Conservation (phyloP, 108 stramenopile species). For the Pseudonitzschia multistriata region DNA sequence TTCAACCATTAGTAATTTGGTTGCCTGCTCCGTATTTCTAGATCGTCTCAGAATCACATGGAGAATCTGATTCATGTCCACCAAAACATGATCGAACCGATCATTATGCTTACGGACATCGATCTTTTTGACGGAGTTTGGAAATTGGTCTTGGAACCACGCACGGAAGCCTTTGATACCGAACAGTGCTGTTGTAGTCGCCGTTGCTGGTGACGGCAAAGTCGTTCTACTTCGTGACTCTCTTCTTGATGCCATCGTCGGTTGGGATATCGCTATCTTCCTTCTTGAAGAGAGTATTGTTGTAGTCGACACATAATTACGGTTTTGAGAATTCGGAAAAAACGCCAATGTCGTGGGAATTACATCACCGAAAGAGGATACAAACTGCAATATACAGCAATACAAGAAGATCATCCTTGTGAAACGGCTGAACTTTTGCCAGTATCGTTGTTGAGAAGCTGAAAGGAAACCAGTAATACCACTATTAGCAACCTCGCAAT, state of each 20-base stretch:
- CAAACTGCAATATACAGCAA: background rate
- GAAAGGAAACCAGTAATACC: background rate
- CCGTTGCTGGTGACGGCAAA: background rate
- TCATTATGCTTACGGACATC: conserved; percentile 30
- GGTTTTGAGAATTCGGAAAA: background rate
- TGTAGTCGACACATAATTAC: background rate
- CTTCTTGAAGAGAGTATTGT: background rate
- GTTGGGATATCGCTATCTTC: background rate
- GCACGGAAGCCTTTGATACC: conserved; percentile 82
- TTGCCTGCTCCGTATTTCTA: conserved; percentile 44
- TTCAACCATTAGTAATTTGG: conserved; percentile 58
- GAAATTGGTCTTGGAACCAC: conserved; percentile 80
- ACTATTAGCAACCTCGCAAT: background rate
- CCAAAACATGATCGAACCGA: conserved; percentile 81
- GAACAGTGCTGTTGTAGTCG: conserved; percentile 28
- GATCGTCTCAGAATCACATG: conserved; percentile 56
- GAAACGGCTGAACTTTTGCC: background rate
- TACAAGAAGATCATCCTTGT: background rate
- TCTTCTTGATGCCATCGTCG: background rate
- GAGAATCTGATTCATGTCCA: conserved; percentile 88
- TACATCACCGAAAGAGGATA: background rate
- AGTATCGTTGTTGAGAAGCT: background rate
- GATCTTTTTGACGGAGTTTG: conserved; percentile 52
- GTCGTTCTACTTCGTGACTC: background rate
- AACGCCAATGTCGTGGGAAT: conserved; percentile 8